Evolutionary conservation across 2,329 filamentous ascomycete genomes (phyloP).

Genomic region (Paraconiothyrium sp.): DNA sequence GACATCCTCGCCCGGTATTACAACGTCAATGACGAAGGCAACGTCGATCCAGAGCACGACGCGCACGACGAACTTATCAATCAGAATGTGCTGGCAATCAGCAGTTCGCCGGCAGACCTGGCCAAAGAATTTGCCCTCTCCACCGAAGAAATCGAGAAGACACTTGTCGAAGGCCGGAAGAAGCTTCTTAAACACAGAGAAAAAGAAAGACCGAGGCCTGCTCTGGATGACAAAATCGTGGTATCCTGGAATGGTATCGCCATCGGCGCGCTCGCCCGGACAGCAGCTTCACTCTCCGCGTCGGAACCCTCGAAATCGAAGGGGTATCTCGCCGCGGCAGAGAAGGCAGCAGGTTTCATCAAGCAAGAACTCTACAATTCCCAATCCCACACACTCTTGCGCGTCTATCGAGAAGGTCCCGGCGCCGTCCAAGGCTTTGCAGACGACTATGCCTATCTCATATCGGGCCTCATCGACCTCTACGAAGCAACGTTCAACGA

Average conservation of each 20-base stretch:
- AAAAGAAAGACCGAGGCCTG: constrained; percentile 77
- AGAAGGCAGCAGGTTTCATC: constrained; percentile 76
- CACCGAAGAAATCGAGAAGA: constrained; percentile 72
- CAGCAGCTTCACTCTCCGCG: constrained; percentile 72
- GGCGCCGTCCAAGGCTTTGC: constrained; percentile 79
- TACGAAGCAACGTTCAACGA: constrained; percentile 85
- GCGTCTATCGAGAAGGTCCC: constrained; percentile 75
- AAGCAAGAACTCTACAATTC: constrained; percentile 76
- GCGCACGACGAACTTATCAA: constrained; percentile 94
- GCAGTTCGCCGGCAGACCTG: constrained; percentile 72
- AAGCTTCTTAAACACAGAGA: constrained; percentile 78
- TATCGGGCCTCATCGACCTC: constrained; percentile 82
- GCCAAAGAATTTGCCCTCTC: constrained; percentile 78
- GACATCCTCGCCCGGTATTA: constrained; percentile 84
- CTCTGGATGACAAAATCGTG: constrained; percentile 87
- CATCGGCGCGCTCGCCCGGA: constrained; percentile 81
- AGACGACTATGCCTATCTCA: constrained; percentile 93
- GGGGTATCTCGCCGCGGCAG: constrained; percentile 72
- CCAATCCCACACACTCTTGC: constrained; percentile 69
- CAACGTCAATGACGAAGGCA: constrained; percentile 84
- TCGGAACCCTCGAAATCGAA: constrained; percentile 67
- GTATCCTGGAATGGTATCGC: constrained; percentile 89
- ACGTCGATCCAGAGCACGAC: constrained; percentile 83
- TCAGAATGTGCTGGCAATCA: constrained; percentile 85
- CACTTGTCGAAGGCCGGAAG: constrained; percentile 72